Evolutionary conservation across 805 yeast species (phyloP).

Genomic region (Candida ipomoeae): DNA sequence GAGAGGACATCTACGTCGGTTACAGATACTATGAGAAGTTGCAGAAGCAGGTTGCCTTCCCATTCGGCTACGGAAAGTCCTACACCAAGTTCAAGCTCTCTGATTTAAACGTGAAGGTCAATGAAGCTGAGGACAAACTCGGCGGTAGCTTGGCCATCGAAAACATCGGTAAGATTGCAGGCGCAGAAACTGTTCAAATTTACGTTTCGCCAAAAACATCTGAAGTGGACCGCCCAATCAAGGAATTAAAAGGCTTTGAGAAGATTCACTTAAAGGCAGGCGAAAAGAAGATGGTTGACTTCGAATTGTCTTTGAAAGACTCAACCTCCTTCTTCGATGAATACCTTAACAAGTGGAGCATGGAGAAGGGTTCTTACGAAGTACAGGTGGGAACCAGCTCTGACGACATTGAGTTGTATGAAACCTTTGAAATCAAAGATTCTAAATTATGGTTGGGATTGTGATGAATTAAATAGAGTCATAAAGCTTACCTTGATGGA

Average conservation of each 20-base stretch:
- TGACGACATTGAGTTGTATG: conserved; percentile 21
- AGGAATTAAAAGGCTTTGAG: conserved; percentile 57
- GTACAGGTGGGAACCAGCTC: conserved; percentile 44
- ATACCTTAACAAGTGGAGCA: conserved; percentile 45
- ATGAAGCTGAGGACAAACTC: conserved; percentile 22
- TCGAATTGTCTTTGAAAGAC: conserved; percentile 43
- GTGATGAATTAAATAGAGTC: conserved; percentile 1
- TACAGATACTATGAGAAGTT: conserved; percentile 57
- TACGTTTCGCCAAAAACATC: conserved; percentile 42
- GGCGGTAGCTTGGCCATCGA: conserved; percentile 37
- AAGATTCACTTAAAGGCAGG: conserved; percentile 48
- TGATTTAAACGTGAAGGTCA: conserved; percentile 28
- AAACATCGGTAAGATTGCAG: conserved; percentile 47
- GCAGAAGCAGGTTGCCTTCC: conserved; percentile 46
- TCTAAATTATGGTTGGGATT: conserved; percentile 14
- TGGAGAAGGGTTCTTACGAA: conserved; percentile 48
- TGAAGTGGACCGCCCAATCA: conserved; percentile 46
- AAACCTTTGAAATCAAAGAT: conserved; percentile 6
- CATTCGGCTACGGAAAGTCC: conserved; percentile 63
- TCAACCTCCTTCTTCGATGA: conserved; percentile 54
- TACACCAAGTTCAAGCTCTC: conserved; percentile 48
- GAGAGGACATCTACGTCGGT: conserved; percentile 65
- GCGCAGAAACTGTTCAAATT: conserved; percentile 54
- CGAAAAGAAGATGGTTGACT: conserved; percentile 32
- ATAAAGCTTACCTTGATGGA: not conserved